Conservation (phyloP, 164 flowering plant genomes). For the Magnolia changhungtana region DNA sequence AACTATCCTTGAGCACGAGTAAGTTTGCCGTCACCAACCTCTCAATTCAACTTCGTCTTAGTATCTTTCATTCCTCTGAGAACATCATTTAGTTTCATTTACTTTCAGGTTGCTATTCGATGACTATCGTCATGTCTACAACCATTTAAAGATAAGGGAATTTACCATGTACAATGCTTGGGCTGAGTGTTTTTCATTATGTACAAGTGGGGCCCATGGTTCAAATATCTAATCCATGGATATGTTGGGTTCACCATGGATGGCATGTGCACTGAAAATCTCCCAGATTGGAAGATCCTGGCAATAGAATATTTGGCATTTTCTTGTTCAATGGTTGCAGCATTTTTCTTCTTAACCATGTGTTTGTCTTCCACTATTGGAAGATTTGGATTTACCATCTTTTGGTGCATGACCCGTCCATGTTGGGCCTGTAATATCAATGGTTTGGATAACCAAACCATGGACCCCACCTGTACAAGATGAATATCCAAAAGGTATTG, state of each 20-base stretch:
- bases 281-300: neutral
- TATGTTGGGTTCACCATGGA: neutral
- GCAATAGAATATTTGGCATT: neutral
- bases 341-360: neutral
- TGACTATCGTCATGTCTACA: neutral
- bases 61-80: neutral
- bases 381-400: neutral
- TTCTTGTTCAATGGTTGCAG: neutral
- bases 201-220: neutral
- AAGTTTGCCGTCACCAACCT: constrained; percentile 19
- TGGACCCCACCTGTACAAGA: neutral
- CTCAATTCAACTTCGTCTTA: neutral
- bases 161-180: neutral
- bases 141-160: neutral
- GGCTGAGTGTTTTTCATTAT: neutral
- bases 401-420: neutral
- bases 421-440: neutral
- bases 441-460: neutral
- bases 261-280: neutral
- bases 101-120: neutral
- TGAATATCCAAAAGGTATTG: neutral
- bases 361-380: neutral
- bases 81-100: neutral
- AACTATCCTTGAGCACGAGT: constrained; percentile 94
- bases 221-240: neutral